Evolutionary conservation across 495 filamentous ascomycete genomes (phyloP).

Genomic region (Aspergillus olivimuriae): DNA sequence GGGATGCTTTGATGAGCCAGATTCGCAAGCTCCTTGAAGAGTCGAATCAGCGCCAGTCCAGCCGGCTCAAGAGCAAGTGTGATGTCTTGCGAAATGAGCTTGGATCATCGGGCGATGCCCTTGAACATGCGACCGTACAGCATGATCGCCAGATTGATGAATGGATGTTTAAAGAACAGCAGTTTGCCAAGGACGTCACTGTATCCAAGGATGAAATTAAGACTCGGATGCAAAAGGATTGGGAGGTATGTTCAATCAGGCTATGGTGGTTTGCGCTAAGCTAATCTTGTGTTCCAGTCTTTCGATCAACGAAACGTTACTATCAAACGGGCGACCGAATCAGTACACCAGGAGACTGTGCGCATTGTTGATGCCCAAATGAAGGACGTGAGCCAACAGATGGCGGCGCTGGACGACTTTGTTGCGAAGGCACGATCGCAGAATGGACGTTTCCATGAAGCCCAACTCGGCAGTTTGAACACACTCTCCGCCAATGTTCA

Average conservation of each 20-base stretch:
- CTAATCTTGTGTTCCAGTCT: conserved; percentile 41
- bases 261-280: no score
- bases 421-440: conserved; percentile 76
- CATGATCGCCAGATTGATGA: conserved; percentile 67
- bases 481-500: conserved; percentile 57
- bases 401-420: conserved; percentile 84
- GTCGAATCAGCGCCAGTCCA: conserved; percentile 65
- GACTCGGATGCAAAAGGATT: conserved; percentile 78
- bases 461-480: conserved; percentile 54
- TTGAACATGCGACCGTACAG: conserved; percentile 56
- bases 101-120: conserved; percentile 47
- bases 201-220: conserved; percentile 72
- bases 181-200: conserved; percentile 62
- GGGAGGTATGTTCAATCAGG: conserved; percentile 53
- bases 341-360: conserved; percentile 87
- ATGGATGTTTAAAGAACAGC: conserved; percentile 65
- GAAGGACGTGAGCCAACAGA: conserved; percentile 75
- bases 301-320: conserved; percentile 74
- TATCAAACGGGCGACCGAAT: conserved; percentile 74
- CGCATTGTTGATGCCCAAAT: conserved; percentile 87
- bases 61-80: conserved; percentile 59
- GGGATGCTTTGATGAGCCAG: conserved; percentile 64
- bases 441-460: conserved; percentile 68
- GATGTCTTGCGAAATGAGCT: conserved; percentile 56
- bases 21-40: conserved; percentile 68